Evolutionary conservation across 2,329 filamentous ascomycete genomes (phyloP).

Genomic region (Aspergillus fumigatus): DNA sequence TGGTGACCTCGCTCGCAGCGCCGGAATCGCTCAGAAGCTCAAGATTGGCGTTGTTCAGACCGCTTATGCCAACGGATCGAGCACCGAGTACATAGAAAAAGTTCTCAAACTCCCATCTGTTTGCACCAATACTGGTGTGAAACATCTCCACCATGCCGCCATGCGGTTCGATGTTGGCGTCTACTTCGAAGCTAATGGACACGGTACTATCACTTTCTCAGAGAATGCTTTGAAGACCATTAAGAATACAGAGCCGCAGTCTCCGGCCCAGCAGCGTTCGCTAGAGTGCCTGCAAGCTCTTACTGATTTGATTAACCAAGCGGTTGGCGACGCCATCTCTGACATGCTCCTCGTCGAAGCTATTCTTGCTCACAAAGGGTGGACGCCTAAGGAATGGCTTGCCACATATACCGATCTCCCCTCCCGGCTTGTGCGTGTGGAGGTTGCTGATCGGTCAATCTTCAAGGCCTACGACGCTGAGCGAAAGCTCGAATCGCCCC

Average conservation of each 20-base stretch:
- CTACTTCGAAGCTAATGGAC: slow-evolving; percentile 98
- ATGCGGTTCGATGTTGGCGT: slow-evolving; percentile 92
- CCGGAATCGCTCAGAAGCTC: slow-evolving; percentile 72
- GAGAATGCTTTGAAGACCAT: slow-evolving; percentile 76
- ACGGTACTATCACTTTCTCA: slow-evolving; percentile 94
- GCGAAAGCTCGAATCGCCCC: slow-evolving; percentile 74
- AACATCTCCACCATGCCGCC: slow-evolving; percentile 96
- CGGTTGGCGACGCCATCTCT: slow-evolving; percentile 90
- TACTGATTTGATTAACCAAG: slow-evolving; percentile 94
- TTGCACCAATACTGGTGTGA: slow-evolving; percentile 92
- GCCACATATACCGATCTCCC: slow-evolving; percentile 90
- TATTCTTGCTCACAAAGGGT: slow-evolving; percentile 90
- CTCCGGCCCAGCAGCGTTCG: slow-evolving; percentile 84
- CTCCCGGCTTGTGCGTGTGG: slow-evolving; percentile 89
- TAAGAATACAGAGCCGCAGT: slow-evolving; percentile 74
- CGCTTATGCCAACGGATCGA: slow-evolving; percentile 93
- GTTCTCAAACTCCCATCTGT: slow-evolving; percentile 83
- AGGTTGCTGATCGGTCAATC: slow-evolving; percentile 79
- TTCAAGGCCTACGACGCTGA: slow-evolving; percentile 94
- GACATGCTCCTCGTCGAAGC: slow-evolving; percentile 96
- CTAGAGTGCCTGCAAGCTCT: slow-evolving; percentile 79
- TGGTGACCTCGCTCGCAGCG: slow-evolving; percentile 75
- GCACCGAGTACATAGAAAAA: slow-evolving; percentile 86
- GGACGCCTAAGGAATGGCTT: slow-evolving; percentile 87
- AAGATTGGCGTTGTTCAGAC: slow-evolving; percentile 95